Conservation (phyloP, 1,284 basidiomycete species). For the Microbotryum silenes-acaulis region DNA sequence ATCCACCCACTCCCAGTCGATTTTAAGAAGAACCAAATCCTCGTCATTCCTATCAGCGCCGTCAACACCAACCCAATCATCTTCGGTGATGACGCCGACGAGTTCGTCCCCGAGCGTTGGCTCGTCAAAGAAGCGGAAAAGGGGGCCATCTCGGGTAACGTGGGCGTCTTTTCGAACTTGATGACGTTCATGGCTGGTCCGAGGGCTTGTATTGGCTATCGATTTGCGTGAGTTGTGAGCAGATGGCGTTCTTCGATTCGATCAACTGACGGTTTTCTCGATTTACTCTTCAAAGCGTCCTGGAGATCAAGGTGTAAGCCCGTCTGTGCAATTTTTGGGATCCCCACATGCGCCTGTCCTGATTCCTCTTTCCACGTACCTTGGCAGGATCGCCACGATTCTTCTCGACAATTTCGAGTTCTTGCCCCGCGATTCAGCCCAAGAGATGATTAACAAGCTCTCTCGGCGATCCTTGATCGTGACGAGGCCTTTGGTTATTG, state of each 20-base stretch:
- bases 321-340: background rate
- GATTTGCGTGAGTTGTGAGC: slow-evolving; percentile 3
- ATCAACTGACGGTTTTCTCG: background rate
- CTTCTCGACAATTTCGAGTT: slow-evolving; percentile 24
- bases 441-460: background rate
- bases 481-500: slow-evolving; percentile 21
- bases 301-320: slow-evolving; percentile 22
- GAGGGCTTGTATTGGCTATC: slow-evolving; percentile 19
- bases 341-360: background rate
- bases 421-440: slow-evolving; percentile 8
- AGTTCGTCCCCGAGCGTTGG: slow-evolving; percentile 52
- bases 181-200: slow-evolving; percentile 27
- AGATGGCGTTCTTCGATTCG: background rate
- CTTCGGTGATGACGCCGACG: slow-evolving; percentile 61
- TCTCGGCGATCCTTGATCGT: slow-evolving; percentile 20
- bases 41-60: slow-evolving; percentile 56
- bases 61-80: slow-evolving; percentile 55
- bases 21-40: slow-evolving; percentile 52
- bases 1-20: slow-evolving; percentile 35
- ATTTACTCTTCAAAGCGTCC: slow-evolving; percentile 3
- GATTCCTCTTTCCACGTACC: no score
- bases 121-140: slow-evolving; percentile 9
- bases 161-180: slow-evolving; percentile 19
- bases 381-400: slow-evolving; percentile 17
- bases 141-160: slow-evolving; percentile 11